phyloP scores from a whole-genome alignment of 352 stramenopile species.

The Phytophthora vignae region DNA sequence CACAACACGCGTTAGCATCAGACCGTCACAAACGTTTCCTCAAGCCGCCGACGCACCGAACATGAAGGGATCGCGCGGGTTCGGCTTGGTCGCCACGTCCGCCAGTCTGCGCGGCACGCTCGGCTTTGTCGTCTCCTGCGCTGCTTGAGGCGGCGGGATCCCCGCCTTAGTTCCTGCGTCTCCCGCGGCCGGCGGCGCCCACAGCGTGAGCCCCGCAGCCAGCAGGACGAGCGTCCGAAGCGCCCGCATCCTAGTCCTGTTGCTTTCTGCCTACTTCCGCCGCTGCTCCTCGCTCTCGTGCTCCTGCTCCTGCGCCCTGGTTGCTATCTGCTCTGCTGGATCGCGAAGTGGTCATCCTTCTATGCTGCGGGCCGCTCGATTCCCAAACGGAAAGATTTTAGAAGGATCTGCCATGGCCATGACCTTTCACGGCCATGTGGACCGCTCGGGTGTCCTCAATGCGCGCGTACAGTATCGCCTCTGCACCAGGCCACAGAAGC shows the following conservation, averaged over 20 bases:
- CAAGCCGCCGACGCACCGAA: slow-evolving; percentile 41
- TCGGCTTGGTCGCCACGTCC: slow-evolving; percentile 42
- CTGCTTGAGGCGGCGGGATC: slow-evolving; percentile 6
- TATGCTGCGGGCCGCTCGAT: neutral
- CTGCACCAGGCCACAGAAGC: neutral
- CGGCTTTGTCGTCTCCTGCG: slow-evolving; percentile 6
- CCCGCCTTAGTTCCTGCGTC: slow-evolving; percentile 6
- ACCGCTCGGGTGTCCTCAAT: neutral
- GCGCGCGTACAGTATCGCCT: neutral
- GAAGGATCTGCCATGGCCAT: neutral
- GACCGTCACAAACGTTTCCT: too few species aligned
- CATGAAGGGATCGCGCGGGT: slow-evolving; percentile 58
- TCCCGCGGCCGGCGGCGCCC: neutral
- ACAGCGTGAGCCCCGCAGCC: slow-evolving; percentile 6
- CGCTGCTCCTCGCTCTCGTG: neutral
- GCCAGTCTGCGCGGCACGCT: slow-evolving; percentile 33
- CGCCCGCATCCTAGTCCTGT: slow-evolving; percentile 8
- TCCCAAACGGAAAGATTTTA: neutral
- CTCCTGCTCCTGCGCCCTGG: neutral
- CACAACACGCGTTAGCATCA: too few species aligned
- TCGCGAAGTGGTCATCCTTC: neutral
- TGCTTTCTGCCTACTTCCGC: neutral
- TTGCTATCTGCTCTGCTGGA: neutral
- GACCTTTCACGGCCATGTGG: neutral
- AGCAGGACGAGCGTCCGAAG: slow-evolving; percentile 21